A percentile compares a stretch with the other conserved stretches of the same genome.
Evolutionary conservation across 441 rosid genomes (phyloP).

Genomic region (Eruca vesicaria): DNA sequence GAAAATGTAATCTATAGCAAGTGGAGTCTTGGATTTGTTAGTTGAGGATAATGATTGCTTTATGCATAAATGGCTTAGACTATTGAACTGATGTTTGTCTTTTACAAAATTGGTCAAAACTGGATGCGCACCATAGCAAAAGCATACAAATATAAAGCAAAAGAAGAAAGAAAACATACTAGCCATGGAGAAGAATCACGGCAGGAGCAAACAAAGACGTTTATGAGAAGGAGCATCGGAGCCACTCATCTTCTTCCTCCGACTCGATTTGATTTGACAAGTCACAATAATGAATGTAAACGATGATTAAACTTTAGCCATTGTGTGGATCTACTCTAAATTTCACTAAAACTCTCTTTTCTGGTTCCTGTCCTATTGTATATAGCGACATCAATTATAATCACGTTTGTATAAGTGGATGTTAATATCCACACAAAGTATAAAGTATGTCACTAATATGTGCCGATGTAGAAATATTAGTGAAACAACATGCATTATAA

Average conservation of each 20-base stretch:
- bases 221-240: neutral
- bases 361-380: neutral
- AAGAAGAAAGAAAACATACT: neutral
- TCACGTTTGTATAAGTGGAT: neutral
- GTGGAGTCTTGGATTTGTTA: neutral
- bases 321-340: neutral
- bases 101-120: constrained; percentile 38
- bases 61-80: constrained; percentile 13
- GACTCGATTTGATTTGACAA: neutral
- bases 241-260: constrained; percentile 1
- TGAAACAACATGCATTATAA: neutral
- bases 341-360: neutral
- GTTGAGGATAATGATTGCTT: neutral
- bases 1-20: neutral
- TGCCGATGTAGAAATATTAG: neutral
- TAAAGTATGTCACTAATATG: neutral
- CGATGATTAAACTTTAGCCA: neutral
- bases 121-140: constrained; percentile 40
- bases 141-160: constrained; percentile 32
- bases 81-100: constrained; percentile 35
- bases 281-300: neutral
- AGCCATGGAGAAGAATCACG: constrained; percentile 37
- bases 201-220: constrained; percentile 52
- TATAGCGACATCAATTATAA: neutral
- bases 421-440: neutral